phyloP scores from a whole-genome alignment of 768 basidiomycete species.

The Suillus plorans region DNA sequence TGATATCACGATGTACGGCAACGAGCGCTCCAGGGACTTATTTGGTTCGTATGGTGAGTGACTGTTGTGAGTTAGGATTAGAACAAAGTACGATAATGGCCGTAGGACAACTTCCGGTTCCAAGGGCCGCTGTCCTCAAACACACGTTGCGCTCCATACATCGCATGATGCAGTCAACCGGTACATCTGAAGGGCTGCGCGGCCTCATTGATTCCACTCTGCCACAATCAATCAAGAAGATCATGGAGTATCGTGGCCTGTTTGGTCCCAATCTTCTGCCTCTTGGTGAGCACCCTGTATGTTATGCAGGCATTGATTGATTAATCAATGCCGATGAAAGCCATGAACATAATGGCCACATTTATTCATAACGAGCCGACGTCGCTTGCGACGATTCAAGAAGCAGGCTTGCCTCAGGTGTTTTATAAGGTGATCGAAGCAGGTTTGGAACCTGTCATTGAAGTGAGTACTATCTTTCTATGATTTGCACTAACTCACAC shows the following conservation, averaged over 20 bases:
- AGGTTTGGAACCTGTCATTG: constrained; percentile 83
- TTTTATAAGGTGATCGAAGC: constrained; percentile 86
- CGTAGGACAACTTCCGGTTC: constrained; percentile 70
- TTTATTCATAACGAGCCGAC: constrained; percentile 99
- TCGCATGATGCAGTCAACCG: constrained; percentile 96
- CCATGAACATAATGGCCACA: constrained; percentile 93
- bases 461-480: constrained; percentile 46
- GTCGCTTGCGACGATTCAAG: constrained; percentile 89
- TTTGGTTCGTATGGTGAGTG: constrained; percentile 53
- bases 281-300: constrained; percentile 54
- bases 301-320: constrained; percentile 4
- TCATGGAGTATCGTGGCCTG: constrained; percentile 76
- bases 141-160: constrained; percentile 90
- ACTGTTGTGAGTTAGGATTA: neutral
- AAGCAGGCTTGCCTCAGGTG: constrained; percentile 82
- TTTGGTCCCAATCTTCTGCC: constrained; percentile 89
- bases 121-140: constrained; percentile 81
- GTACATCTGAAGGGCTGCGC: constrained; percentile 90
- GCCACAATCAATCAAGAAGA: constrained; percentile 81
- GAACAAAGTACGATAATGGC: neutral
- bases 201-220: constrained; percentile 91
- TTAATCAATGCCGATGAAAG: constrained; percentile 29
- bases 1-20: constrained; percentile 57
- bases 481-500: neutral
- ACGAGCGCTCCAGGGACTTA: constrained; percentile 44